Evolutionary conservation across 2,329 filamentous ascomycete species (phyloP).

Genomic region (Graphiopsis chlorocephala): DNA sequence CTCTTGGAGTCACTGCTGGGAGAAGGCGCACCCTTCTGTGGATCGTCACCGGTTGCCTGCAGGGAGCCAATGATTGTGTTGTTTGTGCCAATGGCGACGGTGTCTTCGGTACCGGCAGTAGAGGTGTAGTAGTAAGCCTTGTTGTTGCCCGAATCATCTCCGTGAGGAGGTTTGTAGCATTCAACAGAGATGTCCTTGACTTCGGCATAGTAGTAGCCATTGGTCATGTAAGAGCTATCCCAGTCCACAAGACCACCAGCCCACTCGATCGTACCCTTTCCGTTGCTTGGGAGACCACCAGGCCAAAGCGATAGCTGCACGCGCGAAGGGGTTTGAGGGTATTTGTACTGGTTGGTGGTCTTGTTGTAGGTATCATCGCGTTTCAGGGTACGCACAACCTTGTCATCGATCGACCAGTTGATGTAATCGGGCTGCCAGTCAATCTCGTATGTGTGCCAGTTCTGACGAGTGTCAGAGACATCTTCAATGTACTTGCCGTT

Average conservation of each 20-base stretch:
- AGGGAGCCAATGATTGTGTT: conserved; percentile 75
- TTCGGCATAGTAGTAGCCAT: conserved; percentile 85
- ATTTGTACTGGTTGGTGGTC: conserved; percentile 77
- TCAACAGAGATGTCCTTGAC: conserved; percentile 75
- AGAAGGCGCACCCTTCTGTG: conserved; percentile 31
- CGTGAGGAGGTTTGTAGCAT: conserved; percentile 81
- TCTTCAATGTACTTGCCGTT: conserved; percentile 69
- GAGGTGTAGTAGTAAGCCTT: conserved; percentile 71
- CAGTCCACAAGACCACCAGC: conserved; percentile 89
- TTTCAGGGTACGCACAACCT: conserved; percentile 70
- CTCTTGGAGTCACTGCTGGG: conserved; percentile 27
- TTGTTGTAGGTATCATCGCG: conserved; percentile 81
- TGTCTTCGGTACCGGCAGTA: conserved; percentile 66
- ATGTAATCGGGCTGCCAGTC: conserved; percentile 86
- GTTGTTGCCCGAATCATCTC: conserved; percentile 56
- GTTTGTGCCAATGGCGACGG: conserved; percentile 72
- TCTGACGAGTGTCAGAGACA: conserved; percentile 66
- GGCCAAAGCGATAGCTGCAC: conserved; percentile 97
- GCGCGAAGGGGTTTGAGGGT: conserved; percentile 85
- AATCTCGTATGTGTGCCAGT: conserved; percentile 88
- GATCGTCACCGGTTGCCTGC: conserved; percentile 75
- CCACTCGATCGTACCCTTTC: conserved; percentile 83
- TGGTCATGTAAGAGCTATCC: conserved; percentile 75
- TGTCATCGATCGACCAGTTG: conserved; percentile 83
- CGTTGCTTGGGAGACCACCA: conserved; percentile 76